phyloP scores from a whole-genome alignment of 495 filamentous ascomycete genomes.

The Penicillium maclennaniae region DNA sequence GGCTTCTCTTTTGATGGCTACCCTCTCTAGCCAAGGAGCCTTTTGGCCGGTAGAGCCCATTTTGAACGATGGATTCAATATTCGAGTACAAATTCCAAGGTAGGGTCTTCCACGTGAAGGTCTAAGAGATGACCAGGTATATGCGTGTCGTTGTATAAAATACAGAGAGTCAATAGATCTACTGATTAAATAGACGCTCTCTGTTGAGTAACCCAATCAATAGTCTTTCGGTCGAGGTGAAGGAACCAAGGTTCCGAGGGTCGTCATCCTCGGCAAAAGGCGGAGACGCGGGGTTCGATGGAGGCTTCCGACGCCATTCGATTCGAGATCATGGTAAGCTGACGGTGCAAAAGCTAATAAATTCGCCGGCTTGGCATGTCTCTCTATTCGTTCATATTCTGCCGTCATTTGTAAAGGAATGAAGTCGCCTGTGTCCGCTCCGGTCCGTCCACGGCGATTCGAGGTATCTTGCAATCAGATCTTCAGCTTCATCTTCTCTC shows the following conservation, averaged over 20 bases:
- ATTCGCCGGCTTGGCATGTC: constrained; percentile 1
- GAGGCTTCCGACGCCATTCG: neutral
- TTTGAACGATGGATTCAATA: neutral
- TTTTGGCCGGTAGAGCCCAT: constrained; percentile 3
- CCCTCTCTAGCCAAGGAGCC: constrained; percentile 16
- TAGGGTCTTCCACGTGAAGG: neutral
- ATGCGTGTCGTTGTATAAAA: neutral
- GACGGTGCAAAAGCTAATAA: neutral
- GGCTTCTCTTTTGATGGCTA: constrained; percentile 30
- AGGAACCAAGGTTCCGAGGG: neutral
- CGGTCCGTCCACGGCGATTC: neutral
- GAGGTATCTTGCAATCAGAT: neutral
- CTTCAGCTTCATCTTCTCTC: neutral
- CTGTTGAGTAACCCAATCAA: too few species aligned
- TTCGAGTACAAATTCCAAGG: neutral
- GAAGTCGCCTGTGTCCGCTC: neutral
- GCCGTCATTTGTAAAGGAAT: neutral
- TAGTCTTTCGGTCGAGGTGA: neutral
- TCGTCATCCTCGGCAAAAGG: constrained; percentile 1
- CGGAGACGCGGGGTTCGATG: neutral
- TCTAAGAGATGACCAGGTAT: neutral
- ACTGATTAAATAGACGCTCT: neutral
- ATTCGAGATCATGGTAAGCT: neutral
- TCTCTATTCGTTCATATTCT: neutral
- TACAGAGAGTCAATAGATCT: neutral